Conservation (phyloP, 805 yeast genomes). For the Vanderwaltozyma yarrowii region DNA sequence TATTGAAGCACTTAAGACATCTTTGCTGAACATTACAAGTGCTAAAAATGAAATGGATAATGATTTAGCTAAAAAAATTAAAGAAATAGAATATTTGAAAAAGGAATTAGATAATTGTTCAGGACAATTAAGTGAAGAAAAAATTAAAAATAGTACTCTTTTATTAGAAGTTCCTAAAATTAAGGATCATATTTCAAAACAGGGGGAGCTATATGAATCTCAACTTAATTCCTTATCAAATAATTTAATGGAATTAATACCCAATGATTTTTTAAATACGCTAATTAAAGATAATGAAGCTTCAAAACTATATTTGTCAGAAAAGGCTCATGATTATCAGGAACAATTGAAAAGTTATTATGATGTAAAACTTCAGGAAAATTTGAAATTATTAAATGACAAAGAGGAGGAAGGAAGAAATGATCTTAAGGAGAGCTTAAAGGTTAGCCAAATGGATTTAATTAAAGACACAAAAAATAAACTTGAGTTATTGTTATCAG, state of each 20-base stretch:
- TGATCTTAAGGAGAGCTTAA: no score
- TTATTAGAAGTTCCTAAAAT: conserved; percentile 12
- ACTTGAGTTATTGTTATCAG: no score
- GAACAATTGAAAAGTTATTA: background rate
- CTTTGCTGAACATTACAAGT: conserved; percentile 19
- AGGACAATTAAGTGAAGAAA: conserved; percentile 40
- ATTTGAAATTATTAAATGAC: no score
- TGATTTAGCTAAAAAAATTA: conserved; percentile 18
- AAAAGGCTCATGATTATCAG: background rate
- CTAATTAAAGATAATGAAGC: background rate
- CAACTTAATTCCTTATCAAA: background rate
- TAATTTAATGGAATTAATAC: background rate
- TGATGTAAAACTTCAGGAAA: no score
- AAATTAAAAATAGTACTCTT: conserved; percentile 26
- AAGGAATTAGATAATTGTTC: conserved; percentile 34
- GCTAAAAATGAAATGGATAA: conserved; percentile 13
- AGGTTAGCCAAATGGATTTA: no score
- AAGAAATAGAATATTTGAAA: conserved; percentile 29
- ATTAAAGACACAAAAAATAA: no score
- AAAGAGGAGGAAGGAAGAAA: no score
- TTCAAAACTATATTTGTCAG: background rate
- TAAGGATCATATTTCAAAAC: conserved; percentile 4
- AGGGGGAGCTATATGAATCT: background rate
- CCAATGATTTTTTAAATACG: background rate
- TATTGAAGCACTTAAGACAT: conserved; percentile 12